Conservation (phyloP, 768 basidiomycete species). For the Tephrocybe sp. region DNA sequence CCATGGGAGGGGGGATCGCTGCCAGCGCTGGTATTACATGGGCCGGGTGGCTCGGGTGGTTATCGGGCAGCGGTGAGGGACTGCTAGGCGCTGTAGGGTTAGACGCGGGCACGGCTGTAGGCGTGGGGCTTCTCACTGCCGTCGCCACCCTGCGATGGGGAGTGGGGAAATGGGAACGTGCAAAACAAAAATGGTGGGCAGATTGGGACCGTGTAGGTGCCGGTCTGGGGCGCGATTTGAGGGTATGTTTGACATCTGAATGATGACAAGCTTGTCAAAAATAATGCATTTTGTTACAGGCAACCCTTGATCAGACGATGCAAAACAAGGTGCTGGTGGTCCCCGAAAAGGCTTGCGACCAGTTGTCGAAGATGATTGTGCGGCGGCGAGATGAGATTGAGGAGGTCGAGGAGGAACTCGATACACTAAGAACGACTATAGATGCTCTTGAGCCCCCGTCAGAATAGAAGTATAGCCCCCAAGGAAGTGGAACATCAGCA, state of each 20-base stretch:
- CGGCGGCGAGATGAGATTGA: constrained; percentile 46
- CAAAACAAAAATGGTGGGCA: constrained; percentile 65
- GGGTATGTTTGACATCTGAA: constrained; percentile 37
- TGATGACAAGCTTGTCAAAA: background rate
- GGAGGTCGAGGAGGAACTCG: constrained; percentile 42
- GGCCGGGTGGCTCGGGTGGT: constrained; percentile 56
- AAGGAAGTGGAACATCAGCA: too few relatives aligned
- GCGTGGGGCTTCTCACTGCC: constrained; percentile 54
- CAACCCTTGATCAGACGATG: constrained; percentile 44
- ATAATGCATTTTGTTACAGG: constrained; percentile 31
- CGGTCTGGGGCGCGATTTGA: constrained; percentile 64
- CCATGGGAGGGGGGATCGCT: constrained; percentile 46
- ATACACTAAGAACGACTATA: constrained; percentile 36
- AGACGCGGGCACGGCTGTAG: constrained; percentile 59
- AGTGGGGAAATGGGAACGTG: constrained; percentile 66
- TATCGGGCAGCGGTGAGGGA: constrained; percentile 42
- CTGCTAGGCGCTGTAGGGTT: constrained; percentile 38
- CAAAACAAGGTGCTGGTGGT: constrained; percentile 52
- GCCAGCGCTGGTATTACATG: constrained; percentile 57
- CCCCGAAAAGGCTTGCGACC: constrained; percentile 48
- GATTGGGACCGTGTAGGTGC: constrained; percentile 64
- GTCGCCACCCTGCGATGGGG: constrained; percentile 59
- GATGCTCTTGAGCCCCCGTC: constrained; percentile 19
- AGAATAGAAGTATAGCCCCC: constrained; percentile 11
- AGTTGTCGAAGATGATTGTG: constrained; percentile 39